Base-by-base conservation (phyloP, 176 grass and related monocot genomes). In the Microstegium vimineum region DNA sequence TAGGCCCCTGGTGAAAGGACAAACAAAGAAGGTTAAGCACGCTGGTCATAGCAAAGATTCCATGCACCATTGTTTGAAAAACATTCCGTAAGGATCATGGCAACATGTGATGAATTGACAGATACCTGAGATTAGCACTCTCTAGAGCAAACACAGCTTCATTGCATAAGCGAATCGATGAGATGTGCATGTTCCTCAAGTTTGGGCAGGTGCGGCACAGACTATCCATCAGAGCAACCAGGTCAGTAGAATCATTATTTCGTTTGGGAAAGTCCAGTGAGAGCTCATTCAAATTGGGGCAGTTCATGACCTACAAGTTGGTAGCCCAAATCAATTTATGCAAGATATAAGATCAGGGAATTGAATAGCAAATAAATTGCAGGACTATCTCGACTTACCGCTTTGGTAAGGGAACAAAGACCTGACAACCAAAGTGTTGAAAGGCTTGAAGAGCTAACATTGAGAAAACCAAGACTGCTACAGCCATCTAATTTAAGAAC, bases 181-280 rank as follows among this genome's bases (percentile, higher is more conserved):
- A 88, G 18, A 99, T 80, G 76, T 99, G 89, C 62, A 92, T 62
- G 20, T 88, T 90, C 92, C 78, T 90, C 57, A 99, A 76, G 47
- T 90, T 81, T 35, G 72, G 89, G 87, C 96, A 99, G 26, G 90
- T 90, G 31, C 80, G 87, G 36, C 93, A 89, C 63, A 99, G 42
- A 83, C 77, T 78, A 62, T 95, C 89, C 87, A 95, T 89, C 73
- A 99, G 68, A 66, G 76, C 81, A 80, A 84, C 60, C 49, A 99
- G 87, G 83, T 99, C 87, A 0, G 91, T 95, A 41, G 91, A 90
- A 77, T 98, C 87, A 66, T 90, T 92, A 82, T 93, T 84, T 87
- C 90, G 85, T 75, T 74, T 69, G 28, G 62, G 36, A 80, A 99
- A 99, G 47, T 71, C 73, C 66, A 99, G 73, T 43, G 90, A 93